Conservation (phyloP, 352 stramenopile genomes). For the Pythium angustatum region DNA sequence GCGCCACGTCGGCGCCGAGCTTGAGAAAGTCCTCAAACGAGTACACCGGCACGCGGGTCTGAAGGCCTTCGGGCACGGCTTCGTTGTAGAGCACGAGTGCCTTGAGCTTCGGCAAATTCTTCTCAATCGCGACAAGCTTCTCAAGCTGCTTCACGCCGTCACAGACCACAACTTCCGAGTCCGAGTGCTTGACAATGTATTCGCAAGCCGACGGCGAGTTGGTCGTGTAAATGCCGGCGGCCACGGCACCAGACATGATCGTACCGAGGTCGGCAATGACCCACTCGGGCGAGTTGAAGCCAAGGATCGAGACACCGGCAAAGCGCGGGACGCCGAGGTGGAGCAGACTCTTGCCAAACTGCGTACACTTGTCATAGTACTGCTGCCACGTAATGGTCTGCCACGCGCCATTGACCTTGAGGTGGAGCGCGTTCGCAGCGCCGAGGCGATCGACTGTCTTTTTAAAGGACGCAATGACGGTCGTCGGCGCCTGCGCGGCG, state of each 20-base stretch:
- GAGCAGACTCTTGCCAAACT: slow-evolving; percentile 83
- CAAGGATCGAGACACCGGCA: slow-evolving; percentile 87
- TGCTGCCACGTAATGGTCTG: slow-evolving; percentile 64
- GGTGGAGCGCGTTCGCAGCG: slow-evolving; percentile 58
- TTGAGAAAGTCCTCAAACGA: slow-evolving; percentile 79
- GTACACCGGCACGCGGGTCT: slow-evolving; percentile 74
- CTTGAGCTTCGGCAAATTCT: slow-evolving; percentile 90
- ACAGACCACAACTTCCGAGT: slow-evolving; percentile 91
- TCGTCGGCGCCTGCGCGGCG: slow-evolving; percentile 46
- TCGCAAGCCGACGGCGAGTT: slow-evolving; percentile 91
- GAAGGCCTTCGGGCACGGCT: slow-evolving; percentile 63
- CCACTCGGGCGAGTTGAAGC: slow-evolving; percentile 93
- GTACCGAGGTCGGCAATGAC: slow-evolving; percentile 90
- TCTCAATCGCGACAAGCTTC: slow-evolving; percentile 91
- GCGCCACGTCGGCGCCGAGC: slow-evolving; percentile 62
- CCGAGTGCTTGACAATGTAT: slow-evolving; percentile 94
- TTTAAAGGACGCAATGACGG: slow-evolving; percentile 61
- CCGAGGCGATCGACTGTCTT: slow-evolving; percentile 56
- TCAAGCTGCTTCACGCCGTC: slow-evolving; percentile 92
- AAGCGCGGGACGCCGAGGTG: slow-evolving; percentile 70
- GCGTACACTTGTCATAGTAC: slow-evolving; percentile 75
- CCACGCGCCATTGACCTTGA: slow-evolving; percentile 77
- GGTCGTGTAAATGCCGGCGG: slow-evolving; percentile 96
- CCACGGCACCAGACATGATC: slow-evolving; percentile 92
- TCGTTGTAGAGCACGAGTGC: slow-evolving; percentile 94